Evolutionary conservation across 768 basidiomycete genomes (phyloP).

Genomic region (Mycena galericulata): DNA sequence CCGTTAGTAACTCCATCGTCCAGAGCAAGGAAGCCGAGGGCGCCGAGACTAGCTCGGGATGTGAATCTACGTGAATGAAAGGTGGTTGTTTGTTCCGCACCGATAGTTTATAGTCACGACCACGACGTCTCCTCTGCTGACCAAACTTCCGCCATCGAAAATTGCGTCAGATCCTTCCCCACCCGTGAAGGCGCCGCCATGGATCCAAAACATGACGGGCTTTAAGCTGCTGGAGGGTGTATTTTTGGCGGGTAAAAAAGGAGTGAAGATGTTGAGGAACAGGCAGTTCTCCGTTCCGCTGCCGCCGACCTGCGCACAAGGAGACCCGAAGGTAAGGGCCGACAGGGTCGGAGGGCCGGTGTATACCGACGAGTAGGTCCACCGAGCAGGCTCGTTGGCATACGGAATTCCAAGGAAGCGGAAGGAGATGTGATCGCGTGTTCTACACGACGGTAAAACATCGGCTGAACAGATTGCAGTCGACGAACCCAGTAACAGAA

Average conservation of each 20-base stretch:
- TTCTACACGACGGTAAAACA: background rate
- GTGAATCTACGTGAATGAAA: background rate
- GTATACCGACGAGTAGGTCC: too few relatives aligned
- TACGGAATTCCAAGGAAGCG: slow-evolving; percentile 65
- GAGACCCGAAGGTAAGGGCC: too few relatives aligned
- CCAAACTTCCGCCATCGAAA: slow-evolving; percentile 59
- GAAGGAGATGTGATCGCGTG: slow-evolving; percentile 61
- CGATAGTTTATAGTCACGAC: slow-evolving; percentile 58
- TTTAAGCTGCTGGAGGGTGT: slow-evolving; percentile 41
- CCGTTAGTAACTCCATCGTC: slow-evolving; percentile 56
- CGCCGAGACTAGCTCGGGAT: slow-evolving; percentile 44
- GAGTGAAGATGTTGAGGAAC: slow-evolving; percentile 61
- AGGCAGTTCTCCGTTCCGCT: slow-evolving; percentile 56
- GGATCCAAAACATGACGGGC: too few relatives aligned
- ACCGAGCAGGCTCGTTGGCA: slow-evolving; percentile 57
- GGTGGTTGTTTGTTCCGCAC: slow-evolving; percentile 34
- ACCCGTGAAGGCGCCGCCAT: slow-evolving; percentile 59
- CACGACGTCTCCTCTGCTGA: slow-evolving; percentile 54
- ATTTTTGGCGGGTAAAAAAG: slow-evolving; percentile 44
- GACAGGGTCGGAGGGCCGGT: too few relatives aligned
- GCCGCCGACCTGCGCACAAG: slow-evolving; percentile 44
- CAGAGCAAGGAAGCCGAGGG: slow-evolving; percentile 57
- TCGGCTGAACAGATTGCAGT: background rate
- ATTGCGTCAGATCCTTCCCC: slow-evolving; percentile 54
- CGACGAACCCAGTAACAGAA: slow-evolving; percentile 25